Evolutionary conservation across 371 early-diverging fungal genomes (phyloP), one percentile per base, ranked within the genome.

Genomic region (Mucor circinelloides): DNA sequence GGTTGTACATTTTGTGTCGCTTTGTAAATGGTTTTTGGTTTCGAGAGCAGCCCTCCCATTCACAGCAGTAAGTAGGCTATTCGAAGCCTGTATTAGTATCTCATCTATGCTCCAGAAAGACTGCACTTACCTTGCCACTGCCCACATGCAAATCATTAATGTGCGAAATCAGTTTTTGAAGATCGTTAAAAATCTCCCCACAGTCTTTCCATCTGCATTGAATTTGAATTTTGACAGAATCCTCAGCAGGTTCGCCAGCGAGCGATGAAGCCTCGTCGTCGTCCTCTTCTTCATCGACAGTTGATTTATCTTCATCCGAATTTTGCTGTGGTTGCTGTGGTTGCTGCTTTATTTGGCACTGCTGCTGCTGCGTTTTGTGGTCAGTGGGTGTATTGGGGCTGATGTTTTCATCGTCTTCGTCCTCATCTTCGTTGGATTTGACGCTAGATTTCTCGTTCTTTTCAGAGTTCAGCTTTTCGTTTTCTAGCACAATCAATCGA

Each of bases 1-100:
- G 97, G 67, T 95, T 94, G 60, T 88, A 90, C 87, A 95, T 92
- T 76, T 94, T 94, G 79, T 96, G 96, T 12, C 96, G 82, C 72
- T 96, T 95, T 31, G 91, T 85, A 74, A 96, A 96, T 7, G 95
- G 93, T 69, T 88, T 87, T 67, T 84, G 81, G 63, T 80, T 78
- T 48, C 96, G 88, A 32, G 84, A 81, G 73, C 96, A 96, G 27
- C 85, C 90, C 61, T 85, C 82, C 96, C 96, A 96, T 58, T 83
- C 82, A 73, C 96, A 96, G 52, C 81, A 82, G 76, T 96, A 96
- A 46, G 85, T 85, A 60, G 92, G 80, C 82, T 88, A 55, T 34
- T 40, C 46, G 17, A 2, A n/a, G n/a, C n/a, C n/a, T n/a, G n/a
- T 19, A 46, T 21, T 17, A 46, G 46, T 46, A 44, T 2, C 34